Base-by-base conservation (phyloP, 1,284 basidiomycete genomes). In the Microbotryum scabiosae region DNA sequence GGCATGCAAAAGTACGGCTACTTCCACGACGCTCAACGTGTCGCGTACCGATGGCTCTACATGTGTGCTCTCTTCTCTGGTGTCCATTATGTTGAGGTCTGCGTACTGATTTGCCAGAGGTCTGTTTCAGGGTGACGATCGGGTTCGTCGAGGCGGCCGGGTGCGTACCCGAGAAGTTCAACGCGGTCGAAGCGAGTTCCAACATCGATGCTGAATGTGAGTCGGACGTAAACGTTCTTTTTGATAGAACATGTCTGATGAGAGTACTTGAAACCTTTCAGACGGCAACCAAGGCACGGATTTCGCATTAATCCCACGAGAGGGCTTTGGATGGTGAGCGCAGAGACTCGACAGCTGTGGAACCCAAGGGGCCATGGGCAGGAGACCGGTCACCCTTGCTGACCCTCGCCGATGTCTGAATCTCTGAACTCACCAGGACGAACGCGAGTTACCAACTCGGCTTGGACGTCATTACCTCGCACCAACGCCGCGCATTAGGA, bases 1-100 rank as follows among this genome's bases (percentile, higher is more conserved):
- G 94, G 93, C 52, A 80, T 98, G 26, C 90, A 97, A 72, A 85
- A 92, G 56, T 98, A 98, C 73, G 93, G 93, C 3, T 97, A 92
- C 75, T 79, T 90, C 5, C 89, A 94, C 68, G 92, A 97, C 65
- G 90, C 93, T 0, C 88, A 94, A 65, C 82, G 96, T 48, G 79
- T 97, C 54, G 88, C 94, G 0, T 98, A 98, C 78, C 81, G 94
- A 60, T 98, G 90, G 85, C 81, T 96, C 21, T 97, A 97, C 79
- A 96, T 98, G 91, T 88, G n/a, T n/a, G n/a, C n/a, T n/a, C n/a
- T n/a, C n/a, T n/a, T n/a, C n/a, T n/a, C n/a, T n/a, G n/a, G n/a
- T n/a, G n/a, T n/a, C n/a, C n/a, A n/a, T n/a, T n/a, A n/a, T n/a
- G n/a, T n/a, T n/a, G n/a, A n/a, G n/a, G n/a, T n/a, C n/a, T n/a